Evolutionary conservation across 305 asterid species (phyloP).

Genomic region (Coffea humblotiana): DNA sequence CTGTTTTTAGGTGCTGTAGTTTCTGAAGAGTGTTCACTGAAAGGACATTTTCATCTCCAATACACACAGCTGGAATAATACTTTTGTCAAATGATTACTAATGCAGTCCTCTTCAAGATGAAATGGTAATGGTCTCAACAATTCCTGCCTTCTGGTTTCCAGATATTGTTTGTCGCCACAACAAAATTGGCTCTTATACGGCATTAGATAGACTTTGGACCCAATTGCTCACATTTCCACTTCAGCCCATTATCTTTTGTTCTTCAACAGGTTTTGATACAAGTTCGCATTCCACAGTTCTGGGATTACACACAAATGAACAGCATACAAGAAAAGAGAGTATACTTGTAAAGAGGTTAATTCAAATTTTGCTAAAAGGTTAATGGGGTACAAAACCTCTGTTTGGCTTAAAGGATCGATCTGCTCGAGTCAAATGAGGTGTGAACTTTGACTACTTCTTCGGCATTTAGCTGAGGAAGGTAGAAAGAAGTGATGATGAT

Average conservation of each 20-base stretch:
- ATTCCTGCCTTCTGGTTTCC: not conserved
- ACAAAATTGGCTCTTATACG: too few relatives aligned
- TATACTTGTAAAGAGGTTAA: not conserved
- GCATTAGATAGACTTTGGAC: too few relatives aligned
- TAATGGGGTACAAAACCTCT: not conserved
- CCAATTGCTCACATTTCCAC: too few relatives aligned
- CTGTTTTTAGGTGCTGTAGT: not conserved
- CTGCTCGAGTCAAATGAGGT: not conserved
- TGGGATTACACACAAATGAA: too few relatives aligned
- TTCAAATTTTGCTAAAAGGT: too few relatives aligned
- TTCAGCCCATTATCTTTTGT: too few relatives aligned
- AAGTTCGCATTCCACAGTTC: too few relatives aligned
- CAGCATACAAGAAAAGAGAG: too few relatives aligned
- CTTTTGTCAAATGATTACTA: not conserved
- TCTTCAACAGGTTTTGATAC: too few relatives aligned
- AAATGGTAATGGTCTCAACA: too few relatives aligned
- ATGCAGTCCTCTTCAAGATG: not conserved
- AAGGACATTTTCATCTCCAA: not conserved
- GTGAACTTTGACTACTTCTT: slow-evolving; percentile 15
- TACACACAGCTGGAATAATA: not conserved
- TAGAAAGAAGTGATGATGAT: not conserved
- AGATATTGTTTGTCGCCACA: too few relatives aligned
- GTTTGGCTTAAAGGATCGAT: not conserved
- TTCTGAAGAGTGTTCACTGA: not conserved
- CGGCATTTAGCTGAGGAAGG: not conserved